Evolutionary conservation across 208 protist species (phyloP), one percentile per base, ranked within the genome.

Genomic region (Leishmania tarentolae): DNA sequence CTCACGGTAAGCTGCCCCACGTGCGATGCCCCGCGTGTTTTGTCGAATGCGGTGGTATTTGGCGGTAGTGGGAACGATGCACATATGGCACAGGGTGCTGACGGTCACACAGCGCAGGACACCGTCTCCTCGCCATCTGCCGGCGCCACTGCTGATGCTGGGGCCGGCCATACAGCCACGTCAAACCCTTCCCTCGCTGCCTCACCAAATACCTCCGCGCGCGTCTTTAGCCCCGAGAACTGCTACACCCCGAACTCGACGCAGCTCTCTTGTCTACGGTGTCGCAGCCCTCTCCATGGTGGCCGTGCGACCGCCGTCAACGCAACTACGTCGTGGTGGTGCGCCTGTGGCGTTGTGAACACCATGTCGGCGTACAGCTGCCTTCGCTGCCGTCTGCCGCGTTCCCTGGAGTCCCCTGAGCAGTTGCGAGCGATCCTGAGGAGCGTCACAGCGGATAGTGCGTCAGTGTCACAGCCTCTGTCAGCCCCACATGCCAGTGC

Each of bases 311-410:
- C 75, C 8, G 66, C 74, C 0, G 61, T 59, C 17, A 66, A 68
- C 37, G 82, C 63, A 7, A 9, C 63, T 46, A 47, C 57, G 56
- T 46, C 75, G 68, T 96, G 93, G 93, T 91, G 88, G 81, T 96
- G 93, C 70, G 89, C 81, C 52, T 96, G 93, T 53, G 93, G 93
- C 6, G 72, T 87, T 6, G 79, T 86, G 50, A 91, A 88, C 78
- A 77, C 84, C 21, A 17, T 35, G 0, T 35, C 81, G 9, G 73
- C 81, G 28, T 82, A 87, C 68, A 88, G 79, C 59, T 96, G 93
- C 77, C 9, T 77, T 56, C 88, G 93, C 17, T 96, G 93, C 73
- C 93, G 93, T 5, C 72, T 95, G 44, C 93, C 93, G 0, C 86
- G 91, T 19, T 61, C 81, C n/a, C 37, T 94, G 6, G 53, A 77